These are phyloP conservation scores for Scheffersomyces cryptocercus DNA, from an alignment of 1,139 yeast species.

Conservation along the genomic window DNA sequence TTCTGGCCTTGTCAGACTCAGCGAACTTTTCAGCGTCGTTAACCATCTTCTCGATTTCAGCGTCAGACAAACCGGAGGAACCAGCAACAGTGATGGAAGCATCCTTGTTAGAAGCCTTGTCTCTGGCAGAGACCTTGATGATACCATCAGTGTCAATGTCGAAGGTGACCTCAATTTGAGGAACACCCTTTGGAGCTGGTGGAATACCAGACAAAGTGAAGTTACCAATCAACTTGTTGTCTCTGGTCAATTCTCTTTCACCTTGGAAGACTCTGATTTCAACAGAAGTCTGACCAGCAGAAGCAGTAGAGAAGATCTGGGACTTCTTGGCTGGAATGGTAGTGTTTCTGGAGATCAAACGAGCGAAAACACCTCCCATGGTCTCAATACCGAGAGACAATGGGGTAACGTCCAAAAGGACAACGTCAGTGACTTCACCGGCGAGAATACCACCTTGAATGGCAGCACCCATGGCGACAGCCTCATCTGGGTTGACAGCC, in stretches of 20 bases:
- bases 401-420: conserved; percentile 95
- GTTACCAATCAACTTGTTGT: conserved; percentile 98
- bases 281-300: conserved; percentile 98
- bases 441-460: conserved; percentile 99
- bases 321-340: conserved; percentile 97
- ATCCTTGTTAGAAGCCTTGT: conserved; percentile 97
- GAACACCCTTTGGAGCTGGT: conserved; percentile 99
- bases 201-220: conserved; percentile 95
- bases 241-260: conserved; percentile 98
- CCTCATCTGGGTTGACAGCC: conserved; percentile 99
- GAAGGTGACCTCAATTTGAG: conserved; percentile 97
- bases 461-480: conserved; percentile 99
- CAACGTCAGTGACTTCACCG: conserved; percentile 96
- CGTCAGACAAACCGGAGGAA: conserved; percentile 93
- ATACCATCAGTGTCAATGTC: conserved; percentile 99
- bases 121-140: conserved; percentile 97
- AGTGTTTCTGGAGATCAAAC: conserved; percentile 96
- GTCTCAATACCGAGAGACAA: conserved; percentile 98
- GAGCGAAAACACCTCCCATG: conserved; percentile 97
- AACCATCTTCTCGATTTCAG: conserved; percentile 98
- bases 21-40: conserved; percentile 97
- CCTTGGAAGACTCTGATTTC: conserved; percentile 99
- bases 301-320: conserved; percentile 97
- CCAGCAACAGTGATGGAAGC: conserved; percentile 99
- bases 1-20: conserved; percentile 93